Evolutionary conservation across 192 early-diverging fungal genomes (phyloP).

Genomic region (Lobulomyces angularis): DNA sequence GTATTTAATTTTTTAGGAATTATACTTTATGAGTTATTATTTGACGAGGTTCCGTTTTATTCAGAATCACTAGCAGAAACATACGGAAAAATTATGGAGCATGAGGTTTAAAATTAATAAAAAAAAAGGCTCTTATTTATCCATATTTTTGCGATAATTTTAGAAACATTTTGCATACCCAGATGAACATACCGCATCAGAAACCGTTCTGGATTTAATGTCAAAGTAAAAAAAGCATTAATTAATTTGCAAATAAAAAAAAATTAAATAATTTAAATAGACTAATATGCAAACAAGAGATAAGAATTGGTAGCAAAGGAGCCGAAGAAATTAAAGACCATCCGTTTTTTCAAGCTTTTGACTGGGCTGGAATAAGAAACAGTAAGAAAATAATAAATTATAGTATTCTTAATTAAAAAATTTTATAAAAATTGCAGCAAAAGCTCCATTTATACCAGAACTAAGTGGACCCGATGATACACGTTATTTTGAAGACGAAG

Average conservation of each 20-base stretch:
- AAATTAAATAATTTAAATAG: constrained; percentile 12
- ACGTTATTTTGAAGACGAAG: constrained; percentile 72
- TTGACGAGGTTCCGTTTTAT: constrained; percentile 79
- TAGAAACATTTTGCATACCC: constrained; percentile 62
- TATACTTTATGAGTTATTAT: constrained; percentile 73
- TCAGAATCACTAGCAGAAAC: constrained; percentile 74
- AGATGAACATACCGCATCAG: constrained; percentile 39
- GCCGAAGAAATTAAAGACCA: constrained; percentile 51
- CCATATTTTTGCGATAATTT: background rate
- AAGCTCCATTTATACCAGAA: constrained; percentile 77
- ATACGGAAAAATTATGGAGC: constrained; percentile 73
- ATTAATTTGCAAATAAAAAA: constrained; percentile 2
- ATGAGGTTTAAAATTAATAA: constrained; percentile 39
- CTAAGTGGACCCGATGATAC: constrained; percentile 79
- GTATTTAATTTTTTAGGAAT: constrained; percentile 45
- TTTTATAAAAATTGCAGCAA: constrained; percentile 12
- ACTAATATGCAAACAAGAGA: constrained; percentile 58
- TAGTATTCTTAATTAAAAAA: background rate
- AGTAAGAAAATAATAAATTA: constrained; percentile 14
- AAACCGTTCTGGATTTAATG: constrained; percentile 60
- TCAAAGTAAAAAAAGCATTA: constrained; percentile 14
- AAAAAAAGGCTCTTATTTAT: background rate
- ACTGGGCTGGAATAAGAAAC: constrained; percentile 43
- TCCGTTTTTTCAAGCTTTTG: constrained; percentile 51
- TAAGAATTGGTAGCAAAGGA: constrained; percentile 53